Percentiles rank a stretch among this genome's conserved stretches.
Evolutionary conservation across 2,329 filamentous ascomycete species (phyloP).

Genomic region (Beauveria brongniartii): DNA sequence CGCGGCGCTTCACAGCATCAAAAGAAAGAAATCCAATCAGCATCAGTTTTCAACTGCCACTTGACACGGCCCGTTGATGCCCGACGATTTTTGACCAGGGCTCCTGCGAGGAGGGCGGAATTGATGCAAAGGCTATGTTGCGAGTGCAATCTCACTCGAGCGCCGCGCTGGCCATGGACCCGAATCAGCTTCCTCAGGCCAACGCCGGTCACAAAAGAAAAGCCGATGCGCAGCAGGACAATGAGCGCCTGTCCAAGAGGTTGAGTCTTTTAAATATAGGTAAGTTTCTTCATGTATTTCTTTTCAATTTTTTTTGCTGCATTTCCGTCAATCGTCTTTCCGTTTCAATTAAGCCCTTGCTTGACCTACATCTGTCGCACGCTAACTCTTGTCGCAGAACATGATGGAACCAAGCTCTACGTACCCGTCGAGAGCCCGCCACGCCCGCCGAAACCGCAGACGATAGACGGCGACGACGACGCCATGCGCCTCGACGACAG

Average conservation of each 20-base stretch:
- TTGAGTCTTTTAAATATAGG: slow-evolving; percentile 76
- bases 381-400: slow-evolving; percentile 37
- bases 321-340: neutral
- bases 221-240: slow-evolving; percentile 46
- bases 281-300: slow-evolving; percentile 31
- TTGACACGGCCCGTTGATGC: neutral
- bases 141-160: slow-evolving; percentile 13
- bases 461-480: slow-evolving; percentile 36
- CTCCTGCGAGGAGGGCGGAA: slow-evolving; percentile 1
- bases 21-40: neutral
- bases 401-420: slow-evolving; percentile 56
- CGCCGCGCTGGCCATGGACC: slow-evolving; percentile 9
- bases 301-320: neutral
- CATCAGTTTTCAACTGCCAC: neutral
- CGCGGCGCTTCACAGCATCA: neutral
- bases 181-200: slow-evolving; percentile 9
- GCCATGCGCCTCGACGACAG: slow-evolving; percentile 81
- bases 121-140: slow-evolving; percentile 14
- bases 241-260: slow-evolving; percentile 74
- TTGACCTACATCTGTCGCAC: neutral
- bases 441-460: neutral
- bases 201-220: slow-evolving; percentile 45
- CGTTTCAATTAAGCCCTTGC: too few relatives aligned
- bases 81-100: neutral
- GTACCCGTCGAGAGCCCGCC: slow-evolving; percentile 50